These are phyloP conservation scores for Dactylis glomerata DNA, from an alignment of 176 grass and related monocot genomes.

Conservation along the genomic window DNA sequence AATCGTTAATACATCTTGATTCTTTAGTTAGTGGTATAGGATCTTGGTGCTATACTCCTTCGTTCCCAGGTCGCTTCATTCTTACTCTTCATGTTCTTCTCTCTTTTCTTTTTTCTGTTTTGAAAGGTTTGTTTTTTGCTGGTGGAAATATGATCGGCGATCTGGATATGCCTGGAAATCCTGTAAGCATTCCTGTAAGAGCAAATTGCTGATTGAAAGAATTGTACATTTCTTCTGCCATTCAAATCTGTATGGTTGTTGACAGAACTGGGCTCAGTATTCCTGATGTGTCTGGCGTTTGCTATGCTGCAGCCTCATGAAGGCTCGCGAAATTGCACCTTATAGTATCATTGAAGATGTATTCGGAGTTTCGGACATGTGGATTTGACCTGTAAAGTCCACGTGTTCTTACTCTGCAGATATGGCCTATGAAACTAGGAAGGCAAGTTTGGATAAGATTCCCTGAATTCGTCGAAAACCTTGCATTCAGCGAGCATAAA, in stretches of 20 bases:
- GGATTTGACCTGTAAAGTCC: neutral
- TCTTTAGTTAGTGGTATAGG: conserved; percentile 44
- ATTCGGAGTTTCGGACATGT: neutral
- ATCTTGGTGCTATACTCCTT: conserved; percentile 32
- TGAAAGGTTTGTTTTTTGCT: conserved; percentile 33
- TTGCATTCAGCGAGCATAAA: neutral
- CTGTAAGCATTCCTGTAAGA: conserved; percentile 31
- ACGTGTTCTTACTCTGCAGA: no score
- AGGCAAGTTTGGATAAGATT: neutral
- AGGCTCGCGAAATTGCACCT: neutral
- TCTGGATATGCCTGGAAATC: conserved; percentile 41
- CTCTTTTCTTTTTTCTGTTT: neutral
- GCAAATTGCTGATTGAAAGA: conserved; percentile 37
- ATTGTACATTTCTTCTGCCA: conserved; percentile 46
- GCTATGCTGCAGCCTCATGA: neutral
- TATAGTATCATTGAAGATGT: neutral
- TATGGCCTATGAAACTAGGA: no score
- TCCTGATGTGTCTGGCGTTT: neutral
- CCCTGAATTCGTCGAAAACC: neutral
- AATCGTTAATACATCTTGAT: conserved; percentile 41
- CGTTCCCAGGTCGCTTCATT: neutral
- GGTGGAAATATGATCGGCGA: conserved; percentile 23
- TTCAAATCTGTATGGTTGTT: neutral
- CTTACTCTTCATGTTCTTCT: neutral
- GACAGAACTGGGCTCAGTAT: neutral